These are phyloP conservation scores for Ceratobasidium sp. DNA, from an alignment of 1,284 basidiomycete species.

Conservation along the genomic window DNA sequence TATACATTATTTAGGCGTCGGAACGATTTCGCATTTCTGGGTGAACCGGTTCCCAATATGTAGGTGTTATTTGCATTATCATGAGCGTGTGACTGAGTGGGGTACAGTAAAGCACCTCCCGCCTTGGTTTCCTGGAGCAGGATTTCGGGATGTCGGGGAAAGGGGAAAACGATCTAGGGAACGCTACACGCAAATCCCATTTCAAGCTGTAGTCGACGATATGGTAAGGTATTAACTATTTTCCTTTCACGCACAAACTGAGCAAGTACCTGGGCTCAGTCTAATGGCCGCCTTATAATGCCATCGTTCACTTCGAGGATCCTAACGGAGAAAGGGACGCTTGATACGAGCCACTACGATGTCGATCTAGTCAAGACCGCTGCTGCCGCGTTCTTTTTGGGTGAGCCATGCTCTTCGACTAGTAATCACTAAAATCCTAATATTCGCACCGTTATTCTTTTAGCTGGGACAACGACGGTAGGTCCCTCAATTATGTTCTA, in stretches of 20 bases:
- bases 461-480: slow-evolving; percentile 30
- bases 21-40: slow-evolving; percentile 1
- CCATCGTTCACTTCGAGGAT: slow-evolving; percentile 24
- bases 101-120: slow-evolving; percentile 15
- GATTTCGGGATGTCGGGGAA: neutral
- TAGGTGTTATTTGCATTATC: neutral
- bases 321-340: slow-evolving; percentile 11
- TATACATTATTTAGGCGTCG: neutral
- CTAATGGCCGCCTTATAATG: neutral
- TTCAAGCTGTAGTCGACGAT: slow-evolving; percentile 5
- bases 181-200: slow-evolving; percentile 15
- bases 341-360: neutral
- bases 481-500: neutral
- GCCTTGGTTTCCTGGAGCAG: slow-evolving; percentile 10
- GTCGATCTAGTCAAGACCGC: slow-evolving; percentile 21
- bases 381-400: slow-evolving; percentile 21
- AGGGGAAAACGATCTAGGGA: neutral
- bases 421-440: no score
- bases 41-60: slow-evolving; percentile 26
- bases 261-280: neutral
- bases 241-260: neutral
- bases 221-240: slow-evolving; percentile 3
- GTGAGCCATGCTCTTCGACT: neutral
- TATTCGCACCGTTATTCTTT: neutral
- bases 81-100: no score